phyloP scores from a whole-genome alignment of 176 grass and related monocot species.

The Echinochloa phyllopogon region DNA sequence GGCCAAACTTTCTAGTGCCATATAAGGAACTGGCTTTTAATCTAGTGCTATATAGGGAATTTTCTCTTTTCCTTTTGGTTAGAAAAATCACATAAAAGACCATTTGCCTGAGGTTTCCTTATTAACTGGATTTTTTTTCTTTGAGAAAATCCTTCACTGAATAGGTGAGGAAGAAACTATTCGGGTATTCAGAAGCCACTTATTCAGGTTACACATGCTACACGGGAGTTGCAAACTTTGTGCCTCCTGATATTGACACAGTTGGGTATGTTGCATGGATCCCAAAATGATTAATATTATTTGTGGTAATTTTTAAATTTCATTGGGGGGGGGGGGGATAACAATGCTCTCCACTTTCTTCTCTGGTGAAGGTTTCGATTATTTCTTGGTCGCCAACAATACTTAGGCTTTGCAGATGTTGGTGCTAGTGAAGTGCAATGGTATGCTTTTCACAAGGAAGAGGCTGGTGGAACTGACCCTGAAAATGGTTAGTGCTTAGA shows the following conservation, averaged over 20 bases:
- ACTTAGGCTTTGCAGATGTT: slow-evolving; percentile 97
- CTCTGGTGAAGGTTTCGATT: slow-evolving; percentile 71
- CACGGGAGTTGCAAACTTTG: slow-evolving; percentile 93
- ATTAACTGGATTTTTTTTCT: too few relatives aligned
- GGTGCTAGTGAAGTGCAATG: slow-evolving; percentile 99
- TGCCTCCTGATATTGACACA: slow-evolving; percentile 95
- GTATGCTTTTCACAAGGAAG: slow-evolving; percentile 97
- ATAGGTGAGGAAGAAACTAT: slow-evolving; percentile 88
- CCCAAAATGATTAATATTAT: slow-evolving; percentile 1
- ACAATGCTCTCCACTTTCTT: not conserved
- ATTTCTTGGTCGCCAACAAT: slow-evolving; percentile 97
- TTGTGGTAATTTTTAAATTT: slow-evolving; percentile 9
- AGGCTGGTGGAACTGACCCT: slow-evolving; percentile 82
- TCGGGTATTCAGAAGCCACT: slow-evolving; percentile 69
- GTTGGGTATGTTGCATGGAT: slow-evolving; percentile 74
- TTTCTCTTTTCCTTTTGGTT: not conserved
- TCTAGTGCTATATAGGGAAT: too few relatives aligned
- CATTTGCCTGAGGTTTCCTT: slow-evolving; percentile 11
- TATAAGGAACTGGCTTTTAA: too few relatives aligned
- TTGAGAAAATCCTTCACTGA: not conserved
- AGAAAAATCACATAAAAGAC: slow-evolving; percentile 29
- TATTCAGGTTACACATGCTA: slow-evolving; percentile 99
- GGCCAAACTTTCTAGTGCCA: too few relatives aligned
- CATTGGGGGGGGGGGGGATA: slow-evolving; percentile 8
- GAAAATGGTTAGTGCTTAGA: slow-evolving; percentile 69